phyloP scores from a whole-genome alignment of 2,329 filamentous ascomycete genomes.

The Albophoma yamanashiensis region DNA sequence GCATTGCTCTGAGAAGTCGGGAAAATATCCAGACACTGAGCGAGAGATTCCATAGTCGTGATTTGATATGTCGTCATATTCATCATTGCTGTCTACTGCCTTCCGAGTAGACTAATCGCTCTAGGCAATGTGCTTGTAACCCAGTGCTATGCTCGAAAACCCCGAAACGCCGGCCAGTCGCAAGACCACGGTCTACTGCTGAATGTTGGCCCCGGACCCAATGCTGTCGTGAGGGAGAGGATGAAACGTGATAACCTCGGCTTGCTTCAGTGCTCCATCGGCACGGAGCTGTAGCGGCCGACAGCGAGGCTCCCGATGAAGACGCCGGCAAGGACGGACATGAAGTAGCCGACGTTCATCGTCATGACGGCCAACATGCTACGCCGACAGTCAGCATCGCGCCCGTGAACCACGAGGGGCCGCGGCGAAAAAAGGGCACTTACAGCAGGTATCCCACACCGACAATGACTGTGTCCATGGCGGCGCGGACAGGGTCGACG shows the following conservation, averaged over 20 bases:
- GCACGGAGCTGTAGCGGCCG: constrained; percentile 51
- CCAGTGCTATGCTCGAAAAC: not conserved
- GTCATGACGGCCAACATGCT: constrained; percentile 94
- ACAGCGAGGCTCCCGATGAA: constrained; percentile 81
- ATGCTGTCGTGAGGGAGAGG: not conserved
- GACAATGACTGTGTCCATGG: constrained; percentile 59
- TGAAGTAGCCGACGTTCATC: constrained; percentile 75
- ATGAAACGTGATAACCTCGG: not conserved
- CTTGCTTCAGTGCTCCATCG: constrained; percentile 30
- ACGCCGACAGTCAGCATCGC: not conserved
- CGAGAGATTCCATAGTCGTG: not conserved
- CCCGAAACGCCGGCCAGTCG: not conserved
- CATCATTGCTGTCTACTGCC: not conserved
- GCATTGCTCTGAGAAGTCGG: not conserved
- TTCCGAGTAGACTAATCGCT: not conserved
- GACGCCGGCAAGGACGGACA: constrained; percentile 66
- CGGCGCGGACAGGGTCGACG: constrained; percentile 65
- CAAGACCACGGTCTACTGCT: not conserved
- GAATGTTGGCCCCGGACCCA: not conserved
- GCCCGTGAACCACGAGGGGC: not conserved
- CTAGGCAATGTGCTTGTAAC: not conserved
- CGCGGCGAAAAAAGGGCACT: constrained; percentile 26
- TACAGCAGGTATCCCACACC: constrained; percentile 79
- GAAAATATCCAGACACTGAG: not conserved
- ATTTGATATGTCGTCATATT: not conserved